Base-by-base conservation (phyloP, 2,329 filamentous ascomycete genomes). In the Penicillium sp. region DNA sequence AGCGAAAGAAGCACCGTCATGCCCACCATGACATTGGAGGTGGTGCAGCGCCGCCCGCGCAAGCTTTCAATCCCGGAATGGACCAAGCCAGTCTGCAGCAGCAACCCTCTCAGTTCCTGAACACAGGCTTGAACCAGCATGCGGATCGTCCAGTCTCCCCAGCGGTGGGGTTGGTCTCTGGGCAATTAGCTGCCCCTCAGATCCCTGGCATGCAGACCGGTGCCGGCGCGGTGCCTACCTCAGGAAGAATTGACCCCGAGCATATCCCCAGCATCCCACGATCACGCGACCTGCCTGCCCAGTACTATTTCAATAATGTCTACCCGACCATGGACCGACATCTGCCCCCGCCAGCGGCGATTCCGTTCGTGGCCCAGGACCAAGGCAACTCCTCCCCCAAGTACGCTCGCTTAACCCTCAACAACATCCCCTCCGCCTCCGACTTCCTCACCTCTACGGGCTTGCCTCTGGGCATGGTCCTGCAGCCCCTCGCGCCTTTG, bases 321-420 rank as follows among this genome's bases (percentile, higher is more conserved):
- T 97, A 97, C 72, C 92, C 93, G 16, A 99, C 94, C 3, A 96
- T 97, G 78, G 93, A 97, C 76, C 90, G 90, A 55, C 92, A 96
- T 70, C 82, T 96, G 2, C 92, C 94, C 10, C 94, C 94, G 44
- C 92, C 94, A 2, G 90, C 92, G 13, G 86, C 89, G 5, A 83
- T 94, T 21, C 92, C 94, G 2, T 97, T 94, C 68, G 89, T 97
- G 36, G 90, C 92, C n/a, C 90, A 87, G 66, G 94, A 99, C 67
- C 94, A 99, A 74, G 94, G 94, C 66, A 99, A 97, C 72, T 88
- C 94, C 5, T 97, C 94, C 13, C 94, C 94, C 32, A 97, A 97
- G 74, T 94, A 91, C 71, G 90, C 92, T 46, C 87, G 94, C 52
- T 83, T 99, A 53, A 96, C 92, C 0, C 79, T 97, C 73, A 99